Evolutionary conservation across 2,329 filamentous ascomycete species (phyloP).

Genomic region (Cordyceps fumosorosea): DNA sequence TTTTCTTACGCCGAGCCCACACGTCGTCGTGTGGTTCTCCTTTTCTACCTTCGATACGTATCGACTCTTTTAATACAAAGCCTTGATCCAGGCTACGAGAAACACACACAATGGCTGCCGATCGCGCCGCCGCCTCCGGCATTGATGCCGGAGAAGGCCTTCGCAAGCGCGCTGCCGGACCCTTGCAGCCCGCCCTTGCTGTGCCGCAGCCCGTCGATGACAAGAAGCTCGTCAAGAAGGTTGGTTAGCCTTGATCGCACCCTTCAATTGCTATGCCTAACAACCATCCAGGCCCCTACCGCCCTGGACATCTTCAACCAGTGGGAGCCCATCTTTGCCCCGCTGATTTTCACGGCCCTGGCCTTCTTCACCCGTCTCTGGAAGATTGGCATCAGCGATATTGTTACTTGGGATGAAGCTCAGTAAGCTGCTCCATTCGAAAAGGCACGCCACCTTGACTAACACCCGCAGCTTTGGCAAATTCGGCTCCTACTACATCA

Average conservation of each 20-base stretch:
- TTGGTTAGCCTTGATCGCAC: slow-evolving; percentile 22
- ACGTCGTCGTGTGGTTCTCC: neutral
- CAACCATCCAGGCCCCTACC: slow-evolving; percentile 39
- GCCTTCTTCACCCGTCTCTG: slow-evolving; percentile 62
- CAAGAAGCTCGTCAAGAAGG: slow-evolving; percentile 51
- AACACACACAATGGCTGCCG: slow-evolving; percentile 41
- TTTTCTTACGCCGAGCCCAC: slow-evolving; percentile 7
- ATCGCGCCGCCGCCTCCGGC: slow-evolving; percentile 52
- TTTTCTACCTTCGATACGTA: slow-evolving; percentile 1
- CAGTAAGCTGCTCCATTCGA: slow-evolving; percentile 40
- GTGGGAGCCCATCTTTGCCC: slow-evolving; percentile 56
- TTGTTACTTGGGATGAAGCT: slow-evolving; percentile 63
- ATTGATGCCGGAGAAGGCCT: slow-evolving; percentile 51
- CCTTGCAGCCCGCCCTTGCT: slow-evolving; percentile 28
- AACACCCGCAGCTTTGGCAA: slow-evolving; percentile 67
- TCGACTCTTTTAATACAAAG: neutral
- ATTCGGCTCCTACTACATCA: slow-evolving; percentile 98
- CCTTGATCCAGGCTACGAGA: neutral
- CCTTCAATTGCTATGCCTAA: neutral
- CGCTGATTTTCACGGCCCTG: slow-evolving; percentile 53
- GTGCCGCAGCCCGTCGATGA: slow-evolving; percentile 44
- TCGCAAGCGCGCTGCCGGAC: slow-evolving; percentile 45
- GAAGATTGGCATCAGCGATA: slow-evolving; percentile 62
- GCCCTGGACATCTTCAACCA: slow-evolving; percentile 56
- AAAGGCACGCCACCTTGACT: slow-evolving; percentile 13